A percentile compares a stretch with the other conserved stretches of the same genome.
Conservation (phyloP, 78 protist species). For the Dictyostelium purpureum region DNA sequence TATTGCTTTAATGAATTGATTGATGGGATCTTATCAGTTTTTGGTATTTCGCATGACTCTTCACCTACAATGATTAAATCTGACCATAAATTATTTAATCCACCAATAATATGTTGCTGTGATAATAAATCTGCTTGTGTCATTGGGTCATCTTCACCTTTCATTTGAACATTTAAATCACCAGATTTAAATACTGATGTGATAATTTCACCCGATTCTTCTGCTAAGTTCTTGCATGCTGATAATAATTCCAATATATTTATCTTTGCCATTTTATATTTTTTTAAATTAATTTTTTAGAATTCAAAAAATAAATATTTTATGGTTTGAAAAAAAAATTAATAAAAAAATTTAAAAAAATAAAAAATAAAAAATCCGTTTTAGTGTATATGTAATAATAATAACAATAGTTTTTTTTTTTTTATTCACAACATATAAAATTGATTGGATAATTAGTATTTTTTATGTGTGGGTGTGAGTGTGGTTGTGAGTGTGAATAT, state of each 20-base stretch:
- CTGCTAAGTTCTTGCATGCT: slow-evolving; percentile 53
- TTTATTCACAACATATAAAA: too few relatives aligned
- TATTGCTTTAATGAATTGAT: background rate
- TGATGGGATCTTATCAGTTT: background rate
- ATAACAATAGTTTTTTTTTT: too few relatives aligned
- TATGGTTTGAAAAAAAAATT: too few relatives aligned
- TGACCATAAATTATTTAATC: slow-evolving; percentile 23
- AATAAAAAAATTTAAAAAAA: too few relatives aligned
- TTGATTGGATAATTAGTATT: too few relatives aligned
- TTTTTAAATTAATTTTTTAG: too few relatives aligned
- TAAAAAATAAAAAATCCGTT: too few relatives aligned
- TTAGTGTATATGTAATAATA: too few relatives aligned
- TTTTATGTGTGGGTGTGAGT: too few relatives aligned
- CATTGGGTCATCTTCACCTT: slow-evolving; percentile 80
- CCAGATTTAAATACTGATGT: slow-evolving; percentile 61
- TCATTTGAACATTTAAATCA: slow-evolving; percentile 30
- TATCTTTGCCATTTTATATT: too few relatives aligned
- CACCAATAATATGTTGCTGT: slow-evolving; percentile 74
- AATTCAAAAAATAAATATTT: too few relatives aligned
- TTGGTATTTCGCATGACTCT: slow-evolving; percentile 60
- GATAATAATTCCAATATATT: slow-evolving; percentile 59
- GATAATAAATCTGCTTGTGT: slow-evolving; percentile 70
- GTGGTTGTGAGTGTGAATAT: too few relatives aligned
- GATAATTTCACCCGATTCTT: slow-evolving; percentile 68
- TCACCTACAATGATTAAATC: slow-evolving; percentile 71